These are phyloP conservation scores for Ceratocystis smalleyi DNA, from an alignment of 2,329 filamentous ascomycete genomes.

Conservation along the genomic window DNA sequence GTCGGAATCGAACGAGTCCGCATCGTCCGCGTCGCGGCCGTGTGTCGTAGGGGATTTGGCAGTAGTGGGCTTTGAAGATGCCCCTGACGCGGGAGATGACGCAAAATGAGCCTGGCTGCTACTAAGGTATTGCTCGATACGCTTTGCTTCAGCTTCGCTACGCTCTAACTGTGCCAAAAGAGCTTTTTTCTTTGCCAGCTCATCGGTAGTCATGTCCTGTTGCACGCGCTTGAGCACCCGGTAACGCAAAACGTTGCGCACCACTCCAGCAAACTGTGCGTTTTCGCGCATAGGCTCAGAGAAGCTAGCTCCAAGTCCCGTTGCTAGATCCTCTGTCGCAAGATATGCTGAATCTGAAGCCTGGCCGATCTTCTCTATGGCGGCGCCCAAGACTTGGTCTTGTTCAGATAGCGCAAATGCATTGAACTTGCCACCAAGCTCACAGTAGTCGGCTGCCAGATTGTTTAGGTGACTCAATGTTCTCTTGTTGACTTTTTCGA, in stretches of 20 bases:
- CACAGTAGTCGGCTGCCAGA: slow-evolving; percentile 73
- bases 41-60: background rate
- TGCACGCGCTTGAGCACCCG: slow-evolving; percentile 87
- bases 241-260: slow-evolving; percentile 75
- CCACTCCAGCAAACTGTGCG: slow-evolving; percentile 90
- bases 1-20: slow-evolving; percentile 85
- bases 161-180: slow-evolving; percentile 79
- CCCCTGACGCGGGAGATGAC: background rate
- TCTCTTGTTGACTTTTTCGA: slow-evolving; percentile 90
- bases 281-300: slow-evolving; percentile 97
- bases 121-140: slow-evolving; percentile 84
- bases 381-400: slow-evolving; percentile 71
- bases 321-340: slow-evolving; percentile 79
- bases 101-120: slow-evolving; percentile 38
- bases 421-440: slow-evolving; percentile 90
- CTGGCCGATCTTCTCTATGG: slow-evolving; percentile 87
- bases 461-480: slow-evolving; percentile 73
- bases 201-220: slow-evolving; percentile 91
- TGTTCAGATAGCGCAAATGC: slow-evolving; percentile 91
- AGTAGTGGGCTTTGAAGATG: slow-evolving; percentile 34
- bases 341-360: slow-evolving; percentile 94
- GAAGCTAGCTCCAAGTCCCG: slow-evolving; percentile 78
- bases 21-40: slow-evolving; percentile 49
- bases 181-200: slow-evolving; percentile 70
- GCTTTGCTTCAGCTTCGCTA: slow-evolving; percentile 80